A percentile compares a stretch with the other conserved stretches of the same genome.
These are phyloP conservation scores for Alternaria rosae DNA, from an alignment of 2,329 filamentous ascomycete genomes.

Conservation along the genomic window DNA sequence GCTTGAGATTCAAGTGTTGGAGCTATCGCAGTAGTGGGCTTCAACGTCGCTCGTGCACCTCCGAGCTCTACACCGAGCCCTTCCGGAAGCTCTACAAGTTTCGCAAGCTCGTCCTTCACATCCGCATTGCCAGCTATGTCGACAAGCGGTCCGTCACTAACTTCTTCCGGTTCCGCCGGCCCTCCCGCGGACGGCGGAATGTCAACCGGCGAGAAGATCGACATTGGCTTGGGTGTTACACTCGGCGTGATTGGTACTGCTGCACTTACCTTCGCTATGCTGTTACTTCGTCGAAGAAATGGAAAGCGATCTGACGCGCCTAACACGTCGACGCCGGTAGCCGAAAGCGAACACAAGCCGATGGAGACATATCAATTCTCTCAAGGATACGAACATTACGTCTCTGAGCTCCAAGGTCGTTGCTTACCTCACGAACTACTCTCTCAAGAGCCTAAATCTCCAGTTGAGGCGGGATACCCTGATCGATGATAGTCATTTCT, in stretches of 20 bases:
- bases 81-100: background rate
- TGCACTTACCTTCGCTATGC: background rate
- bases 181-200: background rate
- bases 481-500: background rate
- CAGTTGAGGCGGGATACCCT: background rate
- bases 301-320: background rate
- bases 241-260: background rate
- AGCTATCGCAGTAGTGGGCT: background rate
- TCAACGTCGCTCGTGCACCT: background rate
- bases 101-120: background rate
- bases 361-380: background rate
- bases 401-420: background rate
- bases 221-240: background rate
- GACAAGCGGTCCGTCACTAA: background rate
- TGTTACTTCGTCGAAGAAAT: background rate
- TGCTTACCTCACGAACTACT: background rate
- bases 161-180: background rate
- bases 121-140: background rate
- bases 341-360: background rate
- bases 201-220: background rate
- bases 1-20: background rate
- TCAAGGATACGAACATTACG: background rate
- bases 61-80: background rate
- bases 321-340: background rate
- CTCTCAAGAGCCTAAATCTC: background rate